Conservation (phyloP, 1,139 yeast genomes). For the Suhomyces yuchorum region DNA sequence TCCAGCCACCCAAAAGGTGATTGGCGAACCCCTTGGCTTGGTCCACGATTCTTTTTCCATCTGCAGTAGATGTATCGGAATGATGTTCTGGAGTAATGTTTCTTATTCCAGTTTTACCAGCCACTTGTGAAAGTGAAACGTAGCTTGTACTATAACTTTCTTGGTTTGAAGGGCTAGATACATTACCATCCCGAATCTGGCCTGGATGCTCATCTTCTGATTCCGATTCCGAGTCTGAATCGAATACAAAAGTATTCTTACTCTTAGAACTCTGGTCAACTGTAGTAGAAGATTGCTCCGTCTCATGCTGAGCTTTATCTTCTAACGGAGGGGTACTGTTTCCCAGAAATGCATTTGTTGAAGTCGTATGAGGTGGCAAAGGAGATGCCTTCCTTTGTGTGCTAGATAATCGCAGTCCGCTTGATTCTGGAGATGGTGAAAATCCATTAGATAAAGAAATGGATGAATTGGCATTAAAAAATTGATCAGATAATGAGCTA, state of each 20-base stretch:
- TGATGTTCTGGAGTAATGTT: conserved; percentile 33
- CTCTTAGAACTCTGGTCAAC: conserved; percentile 4
- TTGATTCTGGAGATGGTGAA: conserved; percentile 11
- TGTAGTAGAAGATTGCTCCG: neutral
- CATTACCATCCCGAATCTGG: conserved; percentile 9
- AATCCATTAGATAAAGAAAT: neutral
- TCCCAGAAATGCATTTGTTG: conserved; percentile 47
- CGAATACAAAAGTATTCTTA: conserved; percentile 33
- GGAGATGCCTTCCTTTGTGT: conserved; percentile 42
- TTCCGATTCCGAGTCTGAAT: conserved; percentile 28
- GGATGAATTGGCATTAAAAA: conserved; percentile 7
- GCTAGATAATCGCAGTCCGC: conserved; percentile 24
- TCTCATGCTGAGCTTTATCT: neutral
- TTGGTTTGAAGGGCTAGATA: neutral
- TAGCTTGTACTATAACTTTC: conserved; percentile 29
- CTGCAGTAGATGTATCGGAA: conserved; percentile 9
- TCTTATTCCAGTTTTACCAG: conserved; percentile 45
- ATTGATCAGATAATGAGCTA: conserved; percentile 23
- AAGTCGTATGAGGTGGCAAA: conserved; percentile 50
- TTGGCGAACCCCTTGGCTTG: conserved; percentile 46
- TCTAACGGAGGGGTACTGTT: conserved; percentile 26
- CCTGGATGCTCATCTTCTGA: conserved; percentile 31
- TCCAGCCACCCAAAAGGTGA: conserved; percentile 40
- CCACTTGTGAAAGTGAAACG: conserved; percentile 53
- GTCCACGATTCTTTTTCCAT: conserved; percentile 30